phyloP scores from a whole-genome alignment of 2,329 filamentous ascomycete species.

The Ceratocystis variospora region DNA sequence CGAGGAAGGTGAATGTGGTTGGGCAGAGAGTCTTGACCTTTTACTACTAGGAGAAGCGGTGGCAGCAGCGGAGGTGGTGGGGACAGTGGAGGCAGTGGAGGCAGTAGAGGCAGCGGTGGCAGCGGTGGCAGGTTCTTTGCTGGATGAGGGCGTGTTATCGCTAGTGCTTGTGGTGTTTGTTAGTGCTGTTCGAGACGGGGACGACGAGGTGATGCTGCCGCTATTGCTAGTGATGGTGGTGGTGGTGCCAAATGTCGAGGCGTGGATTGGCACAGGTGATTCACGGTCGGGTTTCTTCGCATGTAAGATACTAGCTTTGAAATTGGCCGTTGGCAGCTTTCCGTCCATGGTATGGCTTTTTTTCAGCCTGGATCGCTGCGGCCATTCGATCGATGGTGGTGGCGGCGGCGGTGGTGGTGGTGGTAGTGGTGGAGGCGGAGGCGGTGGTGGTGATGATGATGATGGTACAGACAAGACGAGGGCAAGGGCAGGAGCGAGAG shows the following conservation, averaged over 20 bases:
- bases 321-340: conserved; percentile 15
- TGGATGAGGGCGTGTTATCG: conserved; percentile 4
- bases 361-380: background rate
- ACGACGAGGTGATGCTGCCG: conserved; percentile 10
- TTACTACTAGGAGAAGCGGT: background rate
- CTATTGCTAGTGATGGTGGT: background rate
- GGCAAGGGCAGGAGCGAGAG: conserved; percentile 1
- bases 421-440: background rate
- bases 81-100: no score
- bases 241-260: conserved; percentile 2
- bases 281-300: conserved; percentile 3
- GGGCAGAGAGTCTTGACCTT: background rate
- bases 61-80: conserved; percentile 5
- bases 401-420: conserved; percentile 5
- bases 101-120: background rate
- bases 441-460: conserved; percentile 1
- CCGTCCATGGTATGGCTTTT: conserved; percentile 18
- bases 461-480: background rate
- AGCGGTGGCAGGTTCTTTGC: background rate
- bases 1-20: background rate
- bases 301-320: conserved; percentile 13
- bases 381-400: conserved; percentile 16
- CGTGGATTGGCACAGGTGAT: background rate
- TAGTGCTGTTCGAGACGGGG: conserved; percentile 9
- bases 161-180: background rate